Evolutionary conservation across 208 protist genomes (phyloP), one percentile per base, ranked within the genome.

Genomic region (Acanthamoeba lenticulata): DNA sequence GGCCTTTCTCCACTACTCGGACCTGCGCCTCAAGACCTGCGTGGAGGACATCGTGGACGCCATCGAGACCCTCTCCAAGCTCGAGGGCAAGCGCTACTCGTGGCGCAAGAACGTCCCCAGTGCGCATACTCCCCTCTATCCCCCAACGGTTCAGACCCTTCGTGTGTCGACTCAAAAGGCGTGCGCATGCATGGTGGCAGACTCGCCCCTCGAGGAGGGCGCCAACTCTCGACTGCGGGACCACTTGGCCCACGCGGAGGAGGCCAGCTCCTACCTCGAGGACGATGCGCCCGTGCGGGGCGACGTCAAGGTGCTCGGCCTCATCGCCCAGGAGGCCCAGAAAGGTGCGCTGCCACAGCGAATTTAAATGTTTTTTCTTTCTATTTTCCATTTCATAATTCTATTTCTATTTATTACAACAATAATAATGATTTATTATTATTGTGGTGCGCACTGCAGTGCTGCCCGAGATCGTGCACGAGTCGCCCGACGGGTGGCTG

Each of bases 301-400:
- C 34, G 90, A 38, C 5, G 15, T 32, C 40, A 92, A 32, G 40
- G 90, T 94, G 6, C 29, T 94, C 2, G 90, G 90, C 24, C 47
- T 94, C 19, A 94, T 94, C 32, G 90, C 90, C 27, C 90, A 94
- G 47, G 90, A 94, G 24, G 90, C 81, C n/a, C 90, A 85, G 62
- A 32, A 32, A 44, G 90, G 74, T 85, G 55, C 11, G 11, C 24
- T 49, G 19, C 24, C 42, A n/a, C n/a, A n/a, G n/a, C n/a, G n/a
- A n/a, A n/a, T n/a, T n/a, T n/a, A n/a, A n/a, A n/a, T n/a, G n/a
- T n/a, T n/a, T n/a, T n/a, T n/a, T n/a, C n/a, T n/a, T n/a, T n/a
- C n/a, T n/a, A n/a, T n/a, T n/a, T n/a, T n/a, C n/a, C n/a, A n/a
- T n/a, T n/a, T n/a, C n/a, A n/a, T n/a, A n/a, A n/a, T n/a, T n/a